These are phyloP conservation scores for Colletotrichum navitas DNA, from an alignment of 2,329 filamentous ascomycete species.

Conservation along the genomic window DNA sequence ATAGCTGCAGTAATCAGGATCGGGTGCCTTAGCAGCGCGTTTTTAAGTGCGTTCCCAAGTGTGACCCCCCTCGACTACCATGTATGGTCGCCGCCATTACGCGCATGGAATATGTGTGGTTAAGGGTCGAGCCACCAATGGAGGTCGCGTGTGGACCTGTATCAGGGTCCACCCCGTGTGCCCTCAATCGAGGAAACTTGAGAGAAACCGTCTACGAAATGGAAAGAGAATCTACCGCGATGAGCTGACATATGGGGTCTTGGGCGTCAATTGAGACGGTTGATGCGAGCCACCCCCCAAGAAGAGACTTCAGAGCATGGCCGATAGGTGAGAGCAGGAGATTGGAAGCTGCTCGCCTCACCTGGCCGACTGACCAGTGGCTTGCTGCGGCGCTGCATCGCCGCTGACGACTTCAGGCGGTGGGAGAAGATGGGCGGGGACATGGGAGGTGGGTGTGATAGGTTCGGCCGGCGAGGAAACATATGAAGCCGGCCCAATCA, in stretches of 20 bases:
- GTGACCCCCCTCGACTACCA: conserved; percentile 5
- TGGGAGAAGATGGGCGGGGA: conserved; percentile 36
- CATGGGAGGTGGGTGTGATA: conserved; percentile 22
- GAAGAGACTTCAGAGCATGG: conserved; percentile 2
- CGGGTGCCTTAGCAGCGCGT: conserved; percentile 13
- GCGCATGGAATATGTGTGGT: conserved; percentile 25
- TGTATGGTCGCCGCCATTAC: conserved; percentile 9
- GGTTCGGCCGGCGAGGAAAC: conserved; percentile 16
- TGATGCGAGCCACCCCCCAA: conserved; percentile 1
- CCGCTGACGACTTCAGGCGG: conserved; percentile 15
- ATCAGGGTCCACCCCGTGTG: conserved; percentile 28
- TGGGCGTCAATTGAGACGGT: conserved; percentile 29
- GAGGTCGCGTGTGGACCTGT: conserved; percentile 10
- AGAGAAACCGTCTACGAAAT: neutral
- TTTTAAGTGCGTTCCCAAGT: conserved; percentile 14
- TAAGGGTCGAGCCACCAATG: conserved; percentile 12
- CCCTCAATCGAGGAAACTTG: neutral
- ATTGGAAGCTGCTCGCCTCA: conserved; percentile 34
- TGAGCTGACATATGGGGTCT: conserved; percentile 26
- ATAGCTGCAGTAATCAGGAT: conserved; percentile 33
- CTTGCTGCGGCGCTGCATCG: conserved; percentile 7
- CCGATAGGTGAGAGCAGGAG: conserved; percentile 11
- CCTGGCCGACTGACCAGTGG: conserved; percentile 22
- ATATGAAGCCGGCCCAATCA: conserved; percentile 4
- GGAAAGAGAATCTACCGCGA: conserved; percentile 11